Evolutionary conservation across 176 grass and related monocot species (phyloP), one percentile per base, ranked within the genome.

Genomic region (sorghum (Sorghum bicolor)): DNA sequence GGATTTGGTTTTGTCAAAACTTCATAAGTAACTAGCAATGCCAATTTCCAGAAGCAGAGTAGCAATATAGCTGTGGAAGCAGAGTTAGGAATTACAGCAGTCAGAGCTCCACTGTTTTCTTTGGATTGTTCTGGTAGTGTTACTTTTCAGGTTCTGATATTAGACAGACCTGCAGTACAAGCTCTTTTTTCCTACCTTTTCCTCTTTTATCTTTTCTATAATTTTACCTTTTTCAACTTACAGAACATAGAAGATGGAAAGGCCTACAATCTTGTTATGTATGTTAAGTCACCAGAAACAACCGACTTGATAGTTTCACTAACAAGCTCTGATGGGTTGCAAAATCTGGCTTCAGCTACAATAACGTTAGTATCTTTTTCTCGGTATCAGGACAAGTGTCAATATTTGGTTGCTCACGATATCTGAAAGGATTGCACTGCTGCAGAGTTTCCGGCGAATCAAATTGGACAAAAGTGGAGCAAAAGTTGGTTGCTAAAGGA

Each of bases 161-260:
- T 57, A 76, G 0, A 39, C 1, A 9, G 32, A 47, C 47, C 64
- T 63, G 12, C 34, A 62, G 4, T 85, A n/a, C 20, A 43, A 12
- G 33, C 32, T 70, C 5, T 28, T 0, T 14, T 70, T 74, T 20
- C 19, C 24, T 39, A 75, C 12, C 24, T 82, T 83, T 75, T 82
- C 6, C n/a, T 44, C 82, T 44, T 7, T 38, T 72, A 50, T 43
- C 9, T 19, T 45, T 66, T 50, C 4, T 79, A 30, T 79, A 78
- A 29, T 82, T 19, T 75, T 65, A 50, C 28, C 79, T 86, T 65
- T 88, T 65, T 76, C 2, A 72, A 82, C 62, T 61, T 87, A 33
- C 96, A 98, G 96, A 98, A 98, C 81, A 87, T 98, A 86, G 89
- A 98, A 85, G 79, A 95, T 71, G 89, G 87, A 66, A 93, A 95